phyloP scores from a whole-genome alignment of 805 yeast genomes.

The Yamadazyma laniorum region DNA sequence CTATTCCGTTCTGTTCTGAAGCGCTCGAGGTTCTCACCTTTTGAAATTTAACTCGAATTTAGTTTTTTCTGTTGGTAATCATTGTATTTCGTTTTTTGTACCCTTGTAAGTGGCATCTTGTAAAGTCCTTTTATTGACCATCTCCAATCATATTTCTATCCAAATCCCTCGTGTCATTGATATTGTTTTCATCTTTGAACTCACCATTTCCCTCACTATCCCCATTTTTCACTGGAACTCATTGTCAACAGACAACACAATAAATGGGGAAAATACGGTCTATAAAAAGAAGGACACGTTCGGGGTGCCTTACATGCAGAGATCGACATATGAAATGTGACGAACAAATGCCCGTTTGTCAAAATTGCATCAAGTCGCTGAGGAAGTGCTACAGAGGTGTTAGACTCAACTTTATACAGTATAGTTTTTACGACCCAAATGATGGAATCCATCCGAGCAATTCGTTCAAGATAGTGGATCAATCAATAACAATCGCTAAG shows the following conservation, averaged over 20 bases:
- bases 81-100: no score
- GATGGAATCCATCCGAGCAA: constrained; percentile 4
- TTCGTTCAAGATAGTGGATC: constrained; percentile 33
- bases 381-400: constrained; percentile 48
- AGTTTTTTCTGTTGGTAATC: background rate
- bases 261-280: constrained; percentile 7
- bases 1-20: no score
- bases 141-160: no score
- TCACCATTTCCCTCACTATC: no score
- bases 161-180: no score
- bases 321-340: constrained; percentile 69
- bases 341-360: constrained; percentile 60
- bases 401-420: constrained; percentile 45
- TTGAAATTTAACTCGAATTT: no score
- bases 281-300: constrained; percentile 37
- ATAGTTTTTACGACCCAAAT: constrained; percentile 35
- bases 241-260: background rate
- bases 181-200: no score
- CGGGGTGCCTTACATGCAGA: constrained; percentile 62
- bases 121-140: no score
- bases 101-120: background rate
- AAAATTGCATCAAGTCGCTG: constrained; percentile 51
- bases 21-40: background rate
- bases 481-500: constrained; percentile 42
- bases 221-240: no score